phyloP scores from a whole-genome alignment of 2,329 filamentous ascomycete species.

The Cladosporium phlei region DNA sequence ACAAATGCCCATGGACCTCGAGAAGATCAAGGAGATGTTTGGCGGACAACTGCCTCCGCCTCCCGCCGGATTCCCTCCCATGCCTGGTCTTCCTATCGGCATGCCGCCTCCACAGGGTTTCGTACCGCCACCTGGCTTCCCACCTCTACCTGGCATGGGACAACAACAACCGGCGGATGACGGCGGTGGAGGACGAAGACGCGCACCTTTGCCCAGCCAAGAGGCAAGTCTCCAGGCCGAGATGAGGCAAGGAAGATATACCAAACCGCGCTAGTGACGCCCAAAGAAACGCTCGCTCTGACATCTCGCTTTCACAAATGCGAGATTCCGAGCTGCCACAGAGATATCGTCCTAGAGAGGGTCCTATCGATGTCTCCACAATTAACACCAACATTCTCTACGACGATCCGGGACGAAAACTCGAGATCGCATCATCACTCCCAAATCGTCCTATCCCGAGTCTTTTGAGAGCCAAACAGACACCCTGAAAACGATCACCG shows the following conservation, averaged over 20 bases:
- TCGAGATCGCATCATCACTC: too few species aligned
- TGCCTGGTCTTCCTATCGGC: constrained; percentile 18
- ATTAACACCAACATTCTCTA: too few species aligned
- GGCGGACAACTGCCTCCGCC: constrained; percentile 28
- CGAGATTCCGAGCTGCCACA: too few species aligned
- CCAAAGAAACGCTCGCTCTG: background rate
- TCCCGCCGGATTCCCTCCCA: constrained; percentile 18
- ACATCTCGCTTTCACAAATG: too few species aligned
- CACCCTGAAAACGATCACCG: too few species aligned
- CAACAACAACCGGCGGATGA: constrained; percentile 3
- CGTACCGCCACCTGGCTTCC: constrained; percentile 32
- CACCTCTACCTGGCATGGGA: constrained; percentile 31
- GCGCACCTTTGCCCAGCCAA: constrained; percentile 75
- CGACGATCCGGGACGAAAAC: too few species aligned
- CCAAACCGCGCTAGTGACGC: constrained; percentile 33
- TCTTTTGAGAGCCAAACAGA: too few species aligned
- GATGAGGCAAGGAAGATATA: constrained; percentile 57
- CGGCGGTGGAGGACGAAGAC: constrained; percentile 44
- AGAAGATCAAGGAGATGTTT: constrained; percentile 29
- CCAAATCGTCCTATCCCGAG: too few species aligned
- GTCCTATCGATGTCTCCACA: too few species aligned
- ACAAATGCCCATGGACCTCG: constrained; percentile 25
- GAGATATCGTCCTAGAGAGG: too few species aligned
- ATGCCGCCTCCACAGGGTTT: constrained; percentile 27
- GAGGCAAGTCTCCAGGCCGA: constrained; percentile 75